Conservation (phyloP, 2,329 filamentous ascomycete species). For the Ceratocystis alfenasii region DNA sequence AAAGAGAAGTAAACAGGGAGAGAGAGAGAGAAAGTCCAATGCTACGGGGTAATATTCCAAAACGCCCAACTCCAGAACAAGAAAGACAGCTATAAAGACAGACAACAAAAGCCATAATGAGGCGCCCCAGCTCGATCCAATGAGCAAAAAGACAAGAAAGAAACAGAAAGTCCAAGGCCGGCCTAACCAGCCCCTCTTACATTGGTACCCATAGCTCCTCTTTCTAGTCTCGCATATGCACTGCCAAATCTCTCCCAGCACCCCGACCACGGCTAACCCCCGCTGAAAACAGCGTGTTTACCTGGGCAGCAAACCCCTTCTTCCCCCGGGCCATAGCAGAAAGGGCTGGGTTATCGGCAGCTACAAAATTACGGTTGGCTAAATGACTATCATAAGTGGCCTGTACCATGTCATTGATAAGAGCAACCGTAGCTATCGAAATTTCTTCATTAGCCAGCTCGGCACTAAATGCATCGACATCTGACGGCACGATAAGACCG, state of each 20-base stretch:
- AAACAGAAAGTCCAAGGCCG: neutral
- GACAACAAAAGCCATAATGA: neutral
- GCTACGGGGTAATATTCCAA: neutral
- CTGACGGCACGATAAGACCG: slow-evolving; percentile 64
- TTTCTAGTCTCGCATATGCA: no score
- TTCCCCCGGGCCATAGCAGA: neutral
- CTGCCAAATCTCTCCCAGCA: no score
- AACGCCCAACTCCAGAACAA: neutral
- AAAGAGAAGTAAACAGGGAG: neutral
- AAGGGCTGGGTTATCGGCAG: slow-evolving; percentile 38
- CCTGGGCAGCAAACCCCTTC: no score
- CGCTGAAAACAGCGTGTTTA: no score
- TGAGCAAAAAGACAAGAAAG: neutral
- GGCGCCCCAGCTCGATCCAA: no score
- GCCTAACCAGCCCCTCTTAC: no score
- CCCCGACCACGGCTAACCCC: no score
- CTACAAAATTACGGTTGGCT: slow-evolving; percentile 59
- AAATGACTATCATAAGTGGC: slow-evolving; percentile 60
- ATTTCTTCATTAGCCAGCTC: slow-evolving; percentile 69
- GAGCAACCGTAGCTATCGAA: slow-evolving; percentile 65
- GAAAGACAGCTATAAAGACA: neutral
- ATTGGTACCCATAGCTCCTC: no score
- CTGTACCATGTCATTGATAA: slow-evolving; percentile 65
- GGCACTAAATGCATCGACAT: slow-evolving; percentile 51
- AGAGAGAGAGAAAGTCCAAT: neutral